Evolutionary conservation across 2,329 filamentous ascomycete genomes (phyloP).

Genomic region (Pseudogymnoascus sp.): DNA sequence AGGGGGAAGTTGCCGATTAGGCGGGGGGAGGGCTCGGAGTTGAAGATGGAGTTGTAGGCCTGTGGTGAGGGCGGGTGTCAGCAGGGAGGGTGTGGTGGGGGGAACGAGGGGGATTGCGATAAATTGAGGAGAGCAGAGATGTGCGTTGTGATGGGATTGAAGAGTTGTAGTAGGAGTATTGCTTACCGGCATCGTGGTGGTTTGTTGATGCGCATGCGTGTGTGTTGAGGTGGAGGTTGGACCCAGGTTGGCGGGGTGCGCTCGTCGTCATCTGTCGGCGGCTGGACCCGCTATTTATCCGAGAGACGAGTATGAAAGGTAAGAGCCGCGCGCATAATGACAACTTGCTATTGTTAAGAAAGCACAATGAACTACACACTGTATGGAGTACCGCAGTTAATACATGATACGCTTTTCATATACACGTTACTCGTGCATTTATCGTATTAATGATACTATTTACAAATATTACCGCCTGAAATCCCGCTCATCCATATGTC

Average conservation of each 20-base stretch:
- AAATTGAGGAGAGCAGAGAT: not conserved
- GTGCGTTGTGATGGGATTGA: not conserved
- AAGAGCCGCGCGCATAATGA: conserved; percentile 1
- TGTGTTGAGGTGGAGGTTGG: not conserved
- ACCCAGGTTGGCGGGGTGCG: not conserved
- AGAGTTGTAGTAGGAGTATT: not conserved
- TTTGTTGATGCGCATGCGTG: conserved; percentile 6
- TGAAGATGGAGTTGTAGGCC: conserved; percentile 98
- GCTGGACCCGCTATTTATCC: conserved; percentile 6
- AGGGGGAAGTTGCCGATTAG: conserved; percentile 85
- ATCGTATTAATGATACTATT: conserved; percentile 5
- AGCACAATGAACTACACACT: not conserved
- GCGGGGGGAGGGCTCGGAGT: conserved; percentile 62
- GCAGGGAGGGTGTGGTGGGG: not conserved
- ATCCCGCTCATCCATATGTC: not conserved
- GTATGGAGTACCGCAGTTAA: not conserved
- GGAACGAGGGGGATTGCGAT: not conserved
- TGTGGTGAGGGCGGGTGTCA: conserved; percentile 30
- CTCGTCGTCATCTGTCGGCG: conserved; percentile 7
- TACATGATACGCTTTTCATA: not conserved
- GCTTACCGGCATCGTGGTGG: conserved; percentile 4
- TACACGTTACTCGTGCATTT: conserved; percentile 1
- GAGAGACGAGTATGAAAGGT: not conserved
- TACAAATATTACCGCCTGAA: conserved; percentile 7
- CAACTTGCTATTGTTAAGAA: not conserved